Percentiles rank a stretch among this genome's conserved stretches.
Conservation (phyloP, 768 basidiomycete species). For the Cystofilobasidium capitatum region DNA sequence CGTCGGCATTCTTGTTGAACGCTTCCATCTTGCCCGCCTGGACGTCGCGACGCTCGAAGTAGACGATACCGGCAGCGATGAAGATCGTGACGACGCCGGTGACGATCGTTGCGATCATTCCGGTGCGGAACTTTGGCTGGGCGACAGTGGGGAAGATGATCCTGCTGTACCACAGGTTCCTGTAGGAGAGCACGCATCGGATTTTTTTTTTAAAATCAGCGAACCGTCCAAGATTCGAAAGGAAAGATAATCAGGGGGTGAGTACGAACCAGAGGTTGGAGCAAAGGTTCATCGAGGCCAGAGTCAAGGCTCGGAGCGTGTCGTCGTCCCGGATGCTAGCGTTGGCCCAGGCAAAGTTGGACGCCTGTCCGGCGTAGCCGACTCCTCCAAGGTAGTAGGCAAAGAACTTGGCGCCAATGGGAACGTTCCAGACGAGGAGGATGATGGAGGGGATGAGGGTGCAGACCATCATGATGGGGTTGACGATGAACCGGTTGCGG, state of each 20-base stretch:
- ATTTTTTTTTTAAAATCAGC: no score
- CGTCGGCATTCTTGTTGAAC: not conserved
- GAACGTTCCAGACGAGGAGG: constrained; percentile 7
- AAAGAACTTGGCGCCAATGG: not conserved
- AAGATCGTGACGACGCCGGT: not conserved
- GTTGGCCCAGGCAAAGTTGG: constrained; percentile 20
- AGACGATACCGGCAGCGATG: not conserved
- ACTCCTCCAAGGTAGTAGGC: not conserved
- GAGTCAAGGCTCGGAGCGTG: constrained; percentile 2
- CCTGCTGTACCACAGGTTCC: not conserved
- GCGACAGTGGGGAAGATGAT: not conserved
- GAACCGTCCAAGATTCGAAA: no score
- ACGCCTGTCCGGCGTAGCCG: constrained; percentile 9
- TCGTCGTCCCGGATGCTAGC: constrained; percentile 4
- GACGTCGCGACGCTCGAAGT: not conserved
- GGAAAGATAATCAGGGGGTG: no score
- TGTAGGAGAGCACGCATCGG: no score
- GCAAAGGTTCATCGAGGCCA: constrained; percentile 3
- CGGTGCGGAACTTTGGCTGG: not conserved
- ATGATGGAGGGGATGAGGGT: constrained; percentile 4
- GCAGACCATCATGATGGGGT: constrained; percentile 3
- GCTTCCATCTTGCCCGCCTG: not conserved
- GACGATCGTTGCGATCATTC: not conserved
- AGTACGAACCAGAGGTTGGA: constrained; percentile 7
- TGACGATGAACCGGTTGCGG: constrained; percentile 11